Evolutionary conservation across 257 asterid species (phyloP), one percentile per base, ranked within the genome.

Genomic region (Cynanchum wilfordii): DNA sequence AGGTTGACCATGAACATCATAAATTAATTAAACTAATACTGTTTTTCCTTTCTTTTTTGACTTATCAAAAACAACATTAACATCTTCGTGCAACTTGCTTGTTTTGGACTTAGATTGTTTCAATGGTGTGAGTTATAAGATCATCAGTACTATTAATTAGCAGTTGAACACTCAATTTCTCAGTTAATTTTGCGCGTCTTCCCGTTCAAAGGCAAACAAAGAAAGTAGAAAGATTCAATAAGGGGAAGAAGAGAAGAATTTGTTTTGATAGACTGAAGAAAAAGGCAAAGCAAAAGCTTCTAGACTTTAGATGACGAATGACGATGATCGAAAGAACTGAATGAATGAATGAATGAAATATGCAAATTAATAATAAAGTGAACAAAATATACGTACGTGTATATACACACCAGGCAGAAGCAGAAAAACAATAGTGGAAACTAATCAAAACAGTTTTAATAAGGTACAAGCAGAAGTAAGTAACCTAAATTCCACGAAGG

Each of bases 401-500:
- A 42, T 10, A 7, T 8, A 40, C 10, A 42, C 11, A 42, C 1
- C 11, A 42, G 47, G 47, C 47, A 42, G 47, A 42, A 42, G 8
- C 47, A 42, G 47, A 42, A 8, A 42, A 42, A 42, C 44, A 38
- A 3, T 38, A 4, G 44, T 38, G 44, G 44, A 38, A 38, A 38
- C 44, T 38, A 7, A 30, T n/a, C n/a, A n/a, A n/a, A n/a, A 42
- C 10, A 38, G 50, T 24, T 47, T 49, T 22, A 40, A 33, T 29
- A 25, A 25, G 55, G 38, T 42, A 8, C 36, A 47, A 49, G 55
- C 62, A 79, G 71, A 42, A 7, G 83, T 83, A 82, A 74, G 86
- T 80, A 52, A 79, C 87, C 87, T 81, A 79, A 79, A 74, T 77
- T 66, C 24, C 63, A 70, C 52, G 66, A 2, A 42, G 47, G 47